Evolutionary conservation across 2,329 filamentous ascomycete species (phyloP).

Genomic region (Alternaria rosae): DNA sequence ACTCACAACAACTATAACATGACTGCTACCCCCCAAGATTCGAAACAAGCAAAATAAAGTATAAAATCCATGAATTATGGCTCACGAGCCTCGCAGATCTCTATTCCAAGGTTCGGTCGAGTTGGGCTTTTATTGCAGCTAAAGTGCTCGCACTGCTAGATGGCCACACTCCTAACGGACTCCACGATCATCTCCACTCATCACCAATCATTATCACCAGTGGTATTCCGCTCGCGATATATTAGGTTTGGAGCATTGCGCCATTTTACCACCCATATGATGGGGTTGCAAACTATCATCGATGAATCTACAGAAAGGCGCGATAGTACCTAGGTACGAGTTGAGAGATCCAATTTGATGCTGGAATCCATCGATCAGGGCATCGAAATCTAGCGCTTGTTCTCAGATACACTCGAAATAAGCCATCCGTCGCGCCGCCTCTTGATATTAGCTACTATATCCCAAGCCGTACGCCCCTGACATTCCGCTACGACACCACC

Average conservation of each 20-base stretch:
- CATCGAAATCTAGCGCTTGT: neutral
- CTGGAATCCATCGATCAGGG: no score
- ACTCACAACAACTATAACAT: constrained; percentile 55
- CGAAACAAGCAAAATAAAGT: neutral
- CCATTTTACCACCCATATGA: neutral
- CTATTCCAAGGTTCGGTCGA: no score
- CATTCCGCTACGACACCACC: neutral
- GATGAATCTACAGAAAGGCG: neutral
- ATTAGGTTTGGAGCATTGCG: neutral
- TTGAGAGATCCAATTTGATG: no score
- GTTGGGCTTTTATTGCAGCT: neutral
- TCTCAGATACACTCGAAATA: neutral
- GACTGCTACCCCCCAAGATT: constrained; percentile 43
- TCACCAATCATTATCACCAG: neutral
- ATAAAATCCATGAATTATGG: neutral
- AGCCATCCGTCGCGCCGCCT: neutral
- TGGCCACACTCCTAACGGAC: neutral
- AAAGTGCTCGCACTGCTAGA: neutral
- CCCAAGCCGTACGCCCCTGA: constrained; percentile 13
- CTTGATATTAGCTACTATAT: neutral
- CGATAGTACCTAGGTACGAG: no score
- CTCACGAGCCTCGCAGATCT: neutral
- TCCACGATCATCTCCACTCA: neutral
- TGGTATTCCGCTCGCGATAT: neutral
- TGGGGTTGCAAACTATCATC: neutral